A percentile compares a stretch with the other conserved stretches of the same genome.
These are phyloP conservation scores for Colletotrichum australisinense DNA, from an alignment of 2,329 filamentous ascomycete genomes.

Conservation along the genomic window DNA sequence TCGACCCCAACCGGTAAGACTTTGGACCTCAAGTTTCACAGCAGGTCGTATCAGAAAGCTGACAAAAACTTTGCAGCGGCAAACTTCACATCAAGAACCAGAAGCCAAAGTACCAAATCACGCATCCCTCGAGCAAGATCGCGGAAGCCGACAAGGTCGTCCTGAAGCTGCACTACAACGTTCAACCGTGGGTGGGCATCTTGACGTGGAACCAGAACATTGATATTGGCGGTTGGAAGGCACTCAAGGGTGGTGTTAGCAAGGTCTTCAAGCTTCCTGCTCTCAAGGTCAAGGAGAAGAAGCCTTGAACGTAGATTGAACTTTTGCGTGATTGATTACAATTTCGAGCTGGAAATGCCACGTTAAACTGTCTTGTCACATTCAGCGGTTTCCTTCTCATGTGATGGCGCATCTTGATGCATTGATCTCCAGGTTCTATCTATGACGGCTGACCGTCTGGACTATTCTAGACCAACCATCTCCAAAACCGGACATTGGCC, in stretches of 20 bases:
- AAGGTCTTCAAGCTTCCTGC: conserved; percentile 73
- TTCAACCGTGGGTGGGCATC: conserved; percentile 95
- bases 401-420: background rate
- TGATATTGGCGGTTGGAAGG: conserved; percentile 72
- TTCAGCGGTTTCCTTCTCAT: background rate
- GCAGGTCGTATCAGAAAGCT: conserved; percentile 22
- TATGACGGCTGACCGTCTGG: background rate
- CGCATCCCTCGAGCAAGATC: conserved; percentile 84
- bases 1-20: conserved; percentile 67
- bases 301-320: background rate
- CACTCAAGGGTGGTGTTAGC: conserved; percentile 72
- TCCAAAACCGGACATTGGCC: background rate
- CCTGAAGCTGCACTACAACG: conserved; percentile 90
- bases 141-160: conserved; percentile 79
- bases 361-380: background rate
- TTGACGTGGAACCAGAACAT: conserved; percentile 81
- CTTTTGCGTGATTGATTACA: background rate
- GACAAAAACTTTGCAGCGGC: conserved; percentile 61
- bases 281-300: conserved; percentile 68
- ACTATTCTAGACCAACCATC: background rate
- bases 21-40: conserved; percentile 1
- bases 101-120: conserved; percentile 96
- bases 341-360: background rate
- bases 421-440: background rate
- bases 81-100: conserved; percentile 84